Percentiles rank a stretch among this genome's conserved stretches.
These are phyloP conservation scores for Nymphaea colorata DNA, from an alignment of 164 flowering plant genomes.

Conservation along the genomic window DNA sequence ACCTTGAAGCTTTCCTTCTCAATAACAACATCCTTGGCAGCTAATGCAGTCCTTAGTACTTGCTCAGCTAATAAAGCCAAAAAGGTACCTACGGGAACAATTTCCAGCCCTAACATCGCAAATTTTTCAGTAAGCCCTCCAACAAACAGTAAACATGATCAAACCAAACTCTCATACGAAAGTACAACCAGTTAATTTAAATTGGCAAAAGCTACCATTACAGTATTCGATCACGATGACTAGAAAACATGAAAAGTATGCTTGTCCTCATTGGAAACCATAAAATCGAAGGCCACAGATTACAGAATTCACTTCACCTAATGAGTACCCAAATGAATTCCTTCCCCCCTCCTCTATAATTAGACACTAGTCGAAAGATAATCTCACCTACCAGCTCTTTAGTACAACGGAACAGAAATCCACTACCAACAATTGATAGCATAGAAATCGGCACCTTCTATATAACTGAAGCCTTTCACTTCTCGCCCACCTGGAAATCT, in stretches of 20 bases:
- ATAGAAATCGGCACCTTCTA: background rate
- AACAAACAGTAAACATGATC: background rate
- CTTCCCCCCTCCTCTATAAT: background rate
- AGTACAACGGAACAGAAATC: background rate
- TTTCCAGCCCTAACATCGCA: constrained; percentile 20
- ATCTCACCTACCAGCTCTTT: background rate
- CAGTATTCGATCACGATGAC: background rate
- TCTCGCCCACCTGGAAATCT: background rate
- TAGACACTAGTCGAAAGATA: background rate
- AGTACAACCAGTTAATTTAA: background rate
- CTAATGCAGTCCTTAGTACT: constrained; percentile 48
- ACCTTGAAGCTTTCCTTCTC: constrained; percentile 61
- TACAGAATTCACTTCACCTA: background rate
- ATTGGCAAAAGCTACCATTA: background rate
- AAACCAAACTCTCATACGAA: too few relatives aligned
- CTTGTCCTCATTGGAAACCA: background rate
- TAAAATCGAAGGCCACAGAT: background rate
- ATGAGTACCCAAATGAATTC: background rate
- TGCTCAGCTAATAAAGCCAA: constrained; percentile 41
- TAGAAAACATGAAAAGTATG: background rate
- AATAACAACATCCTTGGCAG: constrained; percentile 50
- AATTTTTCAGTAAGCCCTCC: background rate
- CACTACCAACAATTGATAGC: background rate
- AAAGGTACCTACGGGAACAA: constrained; percentile 57
- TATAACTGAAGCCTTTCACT: background rate